These are phyloP conservation scores for Coprinellus aureogranulatus DNA, from an alignment of 768 basidiomycete genomes.

Conservation along the genomic window DNA sequence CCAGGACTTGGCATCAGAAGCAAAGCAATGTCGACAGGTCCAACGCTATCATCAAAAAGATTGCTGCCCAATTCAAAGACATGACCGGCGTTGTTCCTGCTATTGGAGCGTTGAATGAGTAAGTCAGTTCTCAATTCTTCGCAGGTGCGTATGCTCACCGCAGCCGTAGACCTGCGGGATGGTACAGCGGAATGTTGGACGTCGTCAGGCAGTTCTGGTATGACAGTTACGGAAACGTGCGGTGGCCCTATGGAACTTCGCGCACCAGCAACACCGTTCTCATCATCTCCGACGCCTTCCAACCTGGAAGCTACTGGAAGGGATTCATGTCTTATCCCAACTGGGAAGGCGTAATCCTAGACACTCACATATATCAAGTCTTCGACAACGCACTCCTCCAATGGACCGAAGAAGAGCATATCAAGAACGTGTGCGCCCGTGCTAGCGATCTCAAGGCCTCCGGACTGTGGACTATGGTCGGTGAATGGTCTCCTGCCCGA, in stretches of 20 bases:
- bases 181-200: slow-evolving; percentile 47
- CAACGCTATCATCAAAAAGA: slow-evolving; percentile 56
- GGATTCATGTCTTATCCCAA: slow-evolving; percentile 52
- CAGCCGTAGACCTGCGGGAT: slow-evolving; percentile 66
- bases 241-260: slow-evolving; percentile 35
- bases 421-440: slow-evolving; percentile 51
- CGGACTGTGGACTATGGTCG: slow-evolving; percentile 76
- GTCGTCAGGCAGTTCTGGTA: slow-evolving; percentile 54
- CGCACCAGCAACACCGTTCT: slow-evolving; percentile 60
- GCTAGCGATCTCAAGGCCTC: slow-evolving; percentile 45
- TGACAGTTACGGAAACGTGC: slow-evolving; percentile 71
- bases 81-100: slow-evolving; percentile 53
- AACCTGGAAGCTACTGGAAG: slow-evolving; percentile 64
- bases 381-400: slow-evolving; percentile 47
- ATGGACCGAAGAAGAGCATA: slow-evolving; percentile 50
- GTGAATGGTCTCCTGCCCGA: slow-evolving; percentile 78
- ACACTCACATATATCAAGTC: slow-evolving; percentile 77
- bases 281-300: slow-evolving; percentile 76
- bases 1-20: slow-evolving; percentile 61
- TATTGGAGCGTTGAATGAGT: slow-evolving; percentile 81
- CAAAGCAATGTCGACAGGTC: slow-evolving; percentile 67
- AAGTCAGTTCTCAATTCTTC: slow-evolving; percentile 9
- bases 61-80: slow-evolving; percentile 56
- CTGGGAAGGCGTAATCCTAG: slow-evolving; percentile 68
- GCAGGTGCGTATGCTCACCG: slow-evolving; percentile 2